Conservation (phyloP, 2,329 filamentous ascomycete species). For the Cercospora janseana region DNA sequence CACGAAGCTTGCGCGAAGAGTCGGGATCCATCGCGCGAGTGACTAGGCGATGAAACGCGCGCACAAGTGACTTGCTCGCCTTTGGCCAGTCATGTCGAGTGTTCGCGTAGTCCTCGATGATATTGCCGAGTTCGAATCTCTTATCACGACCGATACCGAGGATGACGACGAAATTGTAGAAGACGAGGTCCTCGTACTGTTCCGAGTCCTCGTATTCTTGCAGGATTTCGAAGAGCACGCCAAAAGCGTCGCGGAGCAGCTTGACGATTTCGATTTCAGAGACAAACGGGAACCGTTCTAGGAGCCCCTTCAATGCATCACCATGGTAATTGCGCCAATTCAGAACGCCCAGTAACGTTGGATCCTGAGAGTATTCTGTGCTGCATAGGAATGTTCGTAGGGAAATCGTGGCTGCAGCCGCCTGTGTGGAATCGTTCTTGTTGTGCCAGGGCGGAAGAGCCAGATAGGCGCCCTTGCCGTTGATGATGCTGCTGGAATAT, state of each 20-base stretch:
- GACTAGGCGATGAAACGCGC: conserved; percentile 80
- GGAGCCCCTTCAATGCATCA: conserved; percentile 67
- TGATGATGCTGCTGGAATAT: conserved; percentile 69
- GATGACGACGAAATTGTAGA: conserved; percentile 84
- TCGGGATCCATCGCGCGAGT: conserved; percentile 80
- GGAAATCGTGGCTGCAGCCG: conserved; percentile 69
- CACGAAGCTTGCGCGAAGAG: conserved; percentile 77
- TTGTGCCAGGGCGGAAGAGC: conserved; percentile 74
- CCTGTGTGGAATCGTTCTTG: conserved; percentile 71
- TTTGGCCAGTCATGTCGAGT: conserved; percentile 90
- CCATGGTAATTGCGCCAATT: conserved; percentile 65
- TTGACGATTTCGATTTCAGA: conserved; percentile 98
- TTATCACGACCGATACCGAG: conserved; percentile 92
- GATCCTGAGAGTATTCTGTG: conserved; percentile 90
- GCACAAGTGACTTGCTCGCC: conserved; percentile 80
- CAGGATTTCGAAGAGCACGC: conserved; percentile 85
- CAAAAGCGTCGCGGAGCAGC: conserved; percentile 81
- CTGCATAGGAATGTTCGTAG: conserved; percentile 88
- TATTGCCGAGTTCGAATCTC: conserved; percentile 82
- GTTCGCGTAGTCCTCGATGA: conserved; percentile 89
- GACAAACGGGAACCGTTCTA: conserved; percentile 86
- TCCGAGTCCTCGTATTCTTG: conserved; percentile 89
- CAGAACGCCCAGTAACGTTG: conserved; percentile 75
- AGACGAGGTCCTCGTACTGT: conserved; percentile 88
- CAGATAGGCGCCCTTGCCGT: conserved; percentile 82